These are phyloP conservation scores for Schwanniomyces sp. DNA, from an alignment of 805 yeast species.

Conservation along the genomic window DNA sequence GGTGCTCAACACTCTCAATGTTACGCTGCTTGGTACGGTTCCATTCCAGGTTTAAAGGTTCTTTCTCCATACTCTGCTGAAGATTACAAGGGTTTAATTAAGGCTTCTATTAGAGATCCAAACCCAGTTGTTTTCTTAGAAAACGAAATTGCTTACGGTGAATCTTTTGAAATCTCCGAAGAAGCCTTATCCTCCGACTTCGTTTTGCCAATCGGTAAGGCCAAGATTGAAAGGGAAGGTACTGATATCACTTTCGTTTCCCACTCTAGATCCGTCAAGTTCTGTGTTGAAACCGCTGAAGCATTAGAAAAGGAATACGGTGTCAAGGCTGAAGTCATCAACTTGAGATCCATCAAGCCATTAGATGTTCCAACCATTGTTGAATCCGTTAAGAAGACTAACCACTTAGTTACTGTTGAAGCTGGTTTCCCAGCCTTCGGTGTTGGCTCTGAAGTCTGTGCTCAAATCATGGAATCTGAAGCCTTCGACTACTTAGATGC, in stretches of 20 bases:
- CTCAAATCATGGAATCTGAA: constrained; percentile 97
- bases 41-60: constrained; percentile 97
- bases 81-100: constrained; percentile 92
- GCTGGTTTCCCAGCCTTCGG: constrained; percentile 98
- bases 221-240: constrained; percentile 94
- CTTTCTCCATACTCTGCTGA: constrained; percentile 93
- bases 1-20: constrained; percentile 99
- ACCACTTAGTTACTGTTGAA: constrained; percentile 94
- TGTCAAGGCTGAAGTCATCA: constrained; percentile 88
- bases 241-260: constrained; percentile 85
- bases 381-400: constrained; percentile 91
- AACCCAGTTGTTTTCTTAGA: constrained; percentile 96
- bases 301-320: constrained; percentile 79
- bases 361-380: constrained; percentile 85
- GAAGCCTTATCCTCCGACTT: constrained; percentile 88
- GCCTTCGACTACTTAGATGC: constrained; percentile 98
- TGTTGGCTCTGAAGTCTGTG: constrained; percentile 97
- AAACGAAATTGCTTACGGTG: constrained; percentile 94
- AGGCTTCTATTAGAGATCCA: constrained; percentile 98
- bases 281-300: constrained; percentile 89
- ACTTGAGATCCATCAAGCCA: constrained; percentile 96
- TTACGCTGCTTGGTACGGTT: constrained; percentile 96
- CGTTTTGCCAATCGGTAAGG: constrained; percentile 90
- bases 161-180: constrained; percentile 83
- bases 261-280: constrained; percentile 87